Conservation (phyloP, 2,329 filamentous ascomycete species). For the Colletotrichum neosansevieriae region DNA sequence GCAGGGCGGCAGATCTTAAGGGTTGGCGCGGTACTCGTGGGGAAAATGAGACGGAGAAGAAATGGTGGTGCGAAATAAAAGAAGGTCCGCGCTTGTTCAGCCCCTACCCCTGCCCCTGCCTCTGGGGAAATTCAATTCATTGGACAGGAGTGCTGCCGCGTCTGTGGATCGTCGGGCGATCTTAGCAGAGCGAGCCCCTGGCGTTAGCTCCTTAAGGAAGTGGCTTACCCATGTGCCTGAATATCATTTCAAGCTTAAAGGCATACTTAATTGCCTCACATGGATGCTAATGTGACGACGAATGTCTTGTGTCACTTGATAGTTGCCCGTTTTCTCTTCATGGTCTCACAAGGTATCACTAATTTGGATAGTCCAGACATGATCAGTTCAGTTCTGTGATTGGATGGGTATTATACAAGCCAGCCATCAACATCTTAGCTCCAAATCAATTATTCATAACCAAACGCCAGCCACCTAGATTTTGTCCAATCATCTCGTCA, state of each 20-base stretch:
- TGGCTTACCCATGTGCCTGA: constrained; percentile 2
- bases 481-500: constrained; percentile 6
- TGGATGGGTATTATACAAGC: too few relatives aligned
- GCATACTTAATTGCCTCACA: neutral
- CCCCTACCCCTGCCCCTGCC: constrained; percentile 19
- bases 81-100: constrained; percentile 26
- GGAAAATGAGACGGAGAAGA: constrained; percentile 32
- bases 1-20: constrained; percentile 35
- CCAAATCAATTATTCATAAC: neutral
- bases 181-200: neutral
- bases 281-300: neutral
- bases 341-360: too few relatives aligned
- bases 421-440: too few relatives aligned
- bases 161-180: constrained; percentile 8
- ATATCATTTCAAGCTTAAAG: constrained; percentile 27
- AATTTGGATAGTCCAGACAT: too few relatives aligned
- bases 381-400: too few relatives aligned
- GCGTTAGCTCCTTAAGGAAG: neutral
- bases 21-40: constrained; percentile 36
- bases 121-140: neutral
- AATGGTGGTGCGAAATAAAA: constrained; percentile 16
- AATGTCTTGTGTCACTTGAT: neutral
- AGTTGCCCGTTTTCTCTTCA: neutral
- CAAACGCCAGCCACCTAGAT: neutral
- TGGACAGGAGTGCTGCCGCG: constrained; percentile 16